Base-by-base conservation (phyloP, 1,139 yeast species). In the Zygoascus sp. region DNA sequence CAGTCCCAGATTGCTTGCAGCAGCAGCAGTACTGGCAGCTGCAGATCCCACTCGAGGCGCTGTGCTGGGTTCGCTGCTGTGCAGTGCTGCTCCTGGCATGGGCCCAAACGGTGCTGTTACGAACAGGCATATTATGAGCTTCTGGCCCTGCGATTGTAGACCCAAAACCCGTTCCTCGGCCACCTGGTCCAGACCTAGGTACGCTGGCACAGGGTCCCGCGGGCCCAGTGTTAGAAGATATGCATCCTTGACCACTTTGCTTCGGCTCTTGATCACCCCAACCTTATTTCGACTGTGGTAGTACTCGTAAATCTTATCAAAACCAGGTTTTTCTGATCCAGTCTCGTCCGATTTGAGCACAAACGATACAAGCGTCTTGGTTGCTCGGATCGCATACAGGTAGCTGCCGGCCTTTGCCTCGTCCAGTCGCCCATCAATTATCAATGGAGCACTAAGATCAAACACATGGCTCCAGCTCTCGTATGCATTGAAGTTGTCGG, bases 361-460 rank as follows among this genome's bases (percentile, higher is more conserved):
- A 37, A 79, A 69, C 23, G 83, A 60, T 32, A 74, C 75, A 32
- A 85, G 61, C 53, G 76, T 76, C 51, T 85, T 70, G 3, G 79
- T 67, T 11, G 67, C 58, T 2, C 68, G 60, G 15, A 82, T 75
- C 54, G 74, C 73, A 40, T 64, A 58, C 48, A 86, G 66, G 59
- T 86, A 86, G 6, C 68, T 67, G 46, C 76, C 80, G 0, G 89
- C 92, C 42, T 66, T 70, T 2, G 55, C 48, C 7, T 72, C 63
- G 58, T 77, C 81, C 43, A 85, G 68, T 47, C 87, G 70, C 1
- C 95, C 95, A 53, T 80, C 83, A 39, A 84, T 69, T 32, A 69
- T 70, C 49, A 82, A 68, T 2, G 68, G 65, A 9, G 60, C 53
- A 13, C 59, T 58, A 16, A 65, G 39, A 64, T 68, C 56, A 21